Base-by-base conservation (phyloP, 345 rosid genomes). In the Cardamine chenopodiifolia region DNA sequence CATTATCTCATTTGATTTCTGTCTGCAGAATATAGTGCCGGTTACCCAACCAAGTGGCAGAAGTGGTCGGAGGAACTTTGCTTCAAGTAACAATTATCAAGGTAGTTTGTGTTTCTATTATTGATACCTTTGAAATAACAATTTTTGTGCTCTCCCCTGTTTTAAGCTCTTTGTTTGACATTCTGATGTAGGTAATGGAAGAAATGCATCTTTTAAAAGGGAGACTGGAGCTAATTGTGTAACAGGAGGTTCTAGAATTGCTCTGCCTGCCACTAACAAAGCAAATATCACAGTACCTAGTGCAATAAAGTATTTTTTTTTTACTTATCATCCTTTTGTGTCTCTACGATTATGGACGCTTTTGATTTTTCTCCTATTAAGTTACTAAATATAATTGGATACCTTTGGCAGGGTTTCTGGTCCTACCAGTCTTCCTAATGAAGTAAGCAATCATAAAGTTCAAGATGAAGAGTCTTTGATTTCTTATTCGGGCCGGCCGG, bases 1-100 rank as follows among this genome's bases (percentile, higher is more conserved):
- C 64, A 23, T 53, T 45, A 18, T 76, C 75, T 44, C 25, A 70
- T 35, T n/a, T 70, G 53, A 18, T 49, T 11, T n/a, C 15, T 58
- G 35, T 72, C 59, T 82, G 83, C 85, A 86, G 93, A 76, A 17
- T 78, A 1, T 71, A 25, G 61, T 63, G 64, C 80, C 78, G 62
- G 66, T 64, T 58, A 35, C 50, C 18, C 88, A 72, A 65, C 83
- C 71, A 45, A 82, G 81, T 55, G 87, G 83, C 23, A 81, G 86
- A 79, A 71, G 81, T 68, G 78, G 80, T 75, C 80, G 83, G 71
- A 87, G 91, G 76, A 87, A 82, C 67, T 76, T 65, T 83, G 73
- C 81, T 64, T 78, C 82, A 5, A 80, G 68, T 71, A 66, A 76
- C 70, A 47, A 26, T 55, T 62, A 82, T 83, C 66, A 85, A 52